Percentiles rank a stretch among this genome's conserved stretches.
Evolutionary conservation across 192 early-diverging fungal species (phyloP).

Genomic region (Linnemannia hyalina): DNA sequence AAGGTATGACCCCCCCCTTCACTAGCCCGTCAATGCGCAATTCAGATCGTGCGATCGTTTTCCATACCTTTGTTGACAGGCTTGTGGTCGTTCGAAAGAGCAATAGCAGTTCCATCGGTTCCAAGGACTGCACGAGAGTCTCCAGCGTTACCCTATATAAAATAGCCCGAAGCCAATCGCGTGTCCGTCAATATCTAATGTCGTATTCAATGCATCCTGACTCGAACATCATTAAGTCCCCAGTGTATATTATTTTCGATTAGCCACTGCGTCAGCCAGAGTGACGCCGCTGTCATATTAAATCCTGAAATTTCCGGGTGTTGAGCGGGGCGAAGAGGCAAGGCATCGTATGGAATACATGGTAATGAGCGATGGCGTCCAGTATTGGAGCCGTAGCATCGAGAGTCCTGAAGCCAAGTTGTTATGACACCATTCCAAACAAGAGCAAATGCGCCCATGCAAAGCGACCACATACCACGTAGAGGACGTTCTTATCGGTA

Average conservation of each 20-base stretch:
- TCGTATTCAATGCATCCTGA: neutral
- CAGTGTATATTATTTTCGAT: neutral
- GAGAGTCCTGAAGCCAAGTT: neutral
- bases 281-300: neutral
- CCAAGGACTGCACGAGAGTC: constrained; percentile 94
- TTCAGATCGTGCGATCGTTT: neutral
- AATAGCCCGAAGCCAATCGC: neutral
- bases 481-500: constrained; percentile 83
- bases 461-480: constrained; percentile 68
- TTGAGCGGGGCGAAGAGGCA: neutral
- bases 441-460: neutral
- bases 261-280: neutral
- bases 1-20: neutral
- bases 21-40: neutral
- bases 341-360: neutral
- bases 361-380: neutral
- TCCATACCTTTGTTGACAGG: constrained; percentile 78
- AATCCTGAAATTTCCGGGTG: neutral
- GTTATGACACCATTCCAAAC: neutral
- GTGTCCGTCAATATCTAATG: neutral
- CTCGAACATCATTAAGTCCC: neutral
- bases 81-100: constrained; percentile 96
- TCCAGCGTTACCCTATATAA: constrained; percentile 86
- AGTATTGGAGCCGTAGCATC: neutral
- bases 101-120: constrained; percentile 74